These are phyloP conservation scores for Botrytis porri DNA, from an alignment of 2,329 filamentous ascomycete genomes.

Conservation along the genomic window DNA sequence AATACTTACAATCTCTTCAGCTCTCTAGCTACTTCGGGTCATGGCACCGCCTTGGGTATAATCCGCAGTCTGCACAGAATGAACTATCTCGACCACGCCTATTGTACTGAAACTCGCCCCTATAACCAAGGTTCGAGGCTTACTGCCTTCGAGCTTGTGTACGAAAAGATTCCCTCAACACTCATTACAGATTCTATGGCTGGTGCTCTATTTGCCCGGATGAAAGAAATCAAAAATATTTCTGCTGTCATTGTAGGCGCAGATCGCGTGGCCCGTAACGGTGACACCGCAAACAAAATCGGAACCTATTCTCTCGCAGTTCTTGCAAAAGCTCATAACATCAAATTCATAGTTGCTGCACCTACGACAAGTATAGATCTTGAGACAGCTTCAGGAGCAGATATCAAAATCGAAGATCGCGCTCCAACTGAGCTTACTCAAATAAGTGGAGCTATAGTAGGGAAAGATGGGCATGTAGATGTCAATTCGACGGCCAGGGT, in stretches of 20 bases:
- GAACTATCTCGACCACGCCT: constrained; percentile 72
- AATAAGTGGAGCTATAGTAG: constrained; percentile 72
- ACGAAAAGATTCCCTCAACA: constrained; percentile 86
- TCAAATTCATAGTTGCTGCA: constrained; percentile 93
- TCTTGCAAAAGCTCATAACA: constrained; percentile 79
- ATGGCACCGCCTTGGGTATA: constrained; percentile 92
- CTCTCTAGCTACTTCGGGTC: constrained; percentile 94
- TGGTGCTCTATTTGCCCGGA: constrained; percentile 70
- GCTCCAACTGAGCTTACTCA: constrained; percentile 78
- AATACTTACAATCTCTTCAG: constrained; percentile 41
- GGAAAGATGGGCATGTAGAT: constrained; percentile 61
- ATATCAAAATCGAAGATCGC: constrained; percentile 89
- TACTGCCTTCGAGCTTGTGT: constrained; percentile 94
- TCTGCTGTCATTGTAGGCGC: constrained; percentile 90
- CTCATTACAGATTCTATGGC: constrained; percentile 97
- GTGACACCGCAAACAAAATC: constrained; percentile 98
- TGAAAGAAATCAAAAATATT: constrained; percentile 64
- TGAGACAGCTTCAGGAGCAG: constrained; percentile 68
- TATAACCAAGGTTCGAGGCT: constrained; percentile 97
- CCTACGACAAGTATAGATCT: constrained; percentile 93
- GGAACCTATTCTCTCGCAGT: constrained; percentile 92
- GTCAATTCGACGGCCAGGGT: constrained; percentile 64
- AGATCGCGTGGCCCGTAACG: constrained; percentile 91
- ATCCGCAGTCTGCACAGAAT: constrained; percentile 75
- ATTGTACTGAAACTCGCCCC: constrained; percentile 93